A percentile compares a stretch with the other conserved stretches of the same genome.
Evolutionary conservation across 108 stramenopile species (phyloP).

Genomic region (Discostella stelligeroides): DNA sequence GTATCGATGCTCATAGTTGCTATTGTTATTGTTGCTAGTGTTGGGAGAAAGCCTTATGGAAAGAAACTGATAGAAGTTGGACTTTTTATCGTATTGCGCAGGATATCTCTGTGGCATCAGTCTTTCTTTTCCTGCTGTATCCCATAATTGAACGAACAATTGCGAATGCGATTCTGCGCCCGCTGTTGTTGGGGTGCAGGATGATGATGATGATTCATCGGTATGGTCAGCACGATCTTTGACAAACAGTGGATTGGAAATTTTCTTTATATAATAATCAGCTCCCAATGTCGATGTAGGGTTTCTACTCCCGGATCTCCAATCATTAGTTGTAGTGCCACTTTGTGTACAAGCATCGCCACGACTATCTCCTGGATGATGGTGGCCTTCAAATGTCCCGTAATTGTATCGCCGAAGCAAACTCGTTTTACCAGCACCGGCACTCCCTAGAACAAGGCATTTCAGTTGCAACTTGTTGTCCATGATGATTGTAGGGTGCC

Average conservation of each 20-base stretch:
- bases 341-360: conserved; percentile 4
- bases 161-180: conserved; percentile 7
- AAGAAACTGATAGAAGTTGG: conserved; percentile 34
- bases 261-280: conserved; percentile 46
- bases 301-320: conserved; percentile 20
- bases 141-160: conserved; percentile 67
- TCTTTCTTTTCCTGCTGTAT: conserved; percentile 77
- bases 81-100: conserved; percentile 6
- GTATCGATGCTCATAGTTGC: conserved; percentile 27
- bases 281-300: conserved; percentile 39
- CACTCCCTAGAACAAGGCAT: conserved; percentile 60
- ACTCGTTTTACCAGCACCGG: conserved; percentile 76
- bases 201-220: too few species aligned
- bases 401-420: conserved; percentile 35
- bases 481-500: not conserved
- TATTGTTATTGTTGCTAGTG: conserved; percentile 6
- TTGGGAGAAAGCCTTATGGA: conserved; percentile 15
- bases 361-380: conserved; percentile 11
- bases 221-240: not conserved
- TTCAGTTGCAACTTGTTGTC: conserved; percentile 23
- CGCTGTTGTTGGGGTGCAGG: not conserved
- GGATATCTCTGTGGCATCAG: conserved; percentile 16
- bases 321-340: conserved; percentile 1
- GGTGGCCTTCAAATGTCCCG: conserved; percentile 12
- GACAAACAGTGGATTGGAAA: conserved; percentile 25